These are phyloP conservation scores for Geotrichum citri-aurantii DNA, from an alignment of 1,139 yeast species.

Conservation along the genomic window DNA sequence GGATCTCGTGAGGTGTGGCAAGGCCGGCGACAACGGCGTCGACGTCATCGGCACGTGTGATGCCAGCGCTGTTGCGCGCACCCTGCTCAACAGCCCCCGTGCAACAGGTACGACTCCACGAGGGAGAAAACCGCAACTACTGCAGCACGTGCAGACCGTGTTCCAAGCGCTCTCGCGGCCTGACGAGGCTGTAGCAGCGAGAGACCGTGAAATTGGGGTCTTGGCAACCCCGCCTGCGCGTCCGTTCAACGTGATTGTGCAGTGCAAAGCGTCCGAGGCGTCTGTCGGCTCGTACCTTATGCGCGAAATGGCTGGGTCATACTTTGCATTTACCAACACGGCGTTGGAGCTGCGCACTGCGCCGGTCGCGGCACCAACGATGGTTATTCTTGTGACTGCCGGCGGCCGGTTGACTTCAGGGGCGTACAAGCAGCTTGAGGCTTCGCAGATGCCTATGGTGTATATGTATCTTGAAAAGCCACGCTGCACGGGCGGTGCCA, in stretches of 20 bases:
- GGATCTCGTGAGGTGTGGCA: conserved; percentile 11
- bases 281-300: conserved; percentile 12
- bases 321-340: conserved; percentile 8
- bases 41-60: conserved; percentile 11
- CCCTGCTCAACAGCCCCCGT: background rate
- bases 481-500: background rate
- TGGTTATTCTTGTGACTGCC: conserved; percentile 13
- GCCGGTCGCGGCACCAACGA: background rate
- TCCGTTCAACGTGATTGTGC: conserved; percentile 12
- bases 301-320: conserved; percentile 18
- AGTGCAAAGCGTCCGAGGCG: conserved; percentile 14
- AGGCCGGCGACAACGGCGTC: conserved; percentile 15
- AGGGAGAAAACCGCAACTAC: background rate
- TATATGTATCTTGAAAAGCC: conserved; percentile 16
- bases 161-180: background rate
- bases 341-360: background rate
- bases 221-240: background rate
- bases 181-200: background rate
- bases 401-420: conserved; percentile 11
- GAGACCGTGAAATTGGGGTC: background rate
- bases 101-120: background rate
- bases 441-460: conserved; percentile 13
- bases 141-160: background rate
- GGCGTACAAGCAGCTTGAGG: conserved; percentile 13
- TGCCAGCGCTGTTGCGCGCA: background rate